Evolutionary conservation across 2,329 filamentous ascomycete species (phyloP).

Genomic region (Alternaria triticimaculans): DNA sequence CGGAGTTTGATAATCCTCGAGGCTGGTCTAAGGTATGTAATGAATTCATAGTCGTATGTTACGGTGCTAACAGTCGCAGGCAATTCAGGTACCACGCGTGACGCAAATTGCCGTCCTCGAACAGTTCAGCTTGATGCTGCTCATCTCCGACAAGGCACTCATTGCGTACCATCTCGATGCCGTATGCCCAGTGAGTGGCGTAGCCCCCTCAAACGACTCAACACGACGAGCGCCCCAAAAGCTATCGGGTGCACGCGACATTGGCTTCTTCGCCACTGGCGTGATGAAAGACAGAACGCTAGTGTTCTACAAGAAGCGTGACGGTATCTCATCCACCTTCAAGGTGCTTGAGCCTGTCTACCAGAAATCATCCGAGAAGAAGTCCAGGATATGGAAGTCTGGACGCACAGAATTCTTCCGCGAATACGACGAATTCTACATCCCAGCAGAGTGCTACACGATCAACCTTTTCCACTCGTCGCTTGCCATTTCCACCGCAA

Average conservation of each 20-base stretch:
- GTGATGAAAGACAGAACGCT: constrained; percentile 96
- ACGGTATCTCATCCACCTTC: constrained; percentile 90
- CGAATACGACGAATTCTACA: constrained; percentile 98
- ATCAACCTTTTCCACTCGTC: constrained; percentile 97
- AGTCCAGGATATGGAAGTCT: constrained; percentile 70
- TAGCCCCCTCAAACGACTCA: constrained; percentile 71
- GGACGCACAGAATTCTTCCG: constrained; percentile 94
- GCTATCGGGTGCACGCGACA: constrained; percentile 83
- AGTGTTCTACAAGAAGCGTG: constrained; percentile 96
- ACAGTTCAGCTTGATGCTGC: constrained; percentile 89
- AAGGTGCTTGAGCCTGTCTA: constrained; percentile 96
- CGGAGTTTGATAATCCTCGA: constrained; percentile 85
- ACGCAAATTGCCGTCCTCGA: constrained; percentile 95
- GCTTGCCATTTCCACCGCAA: constrained; percentile 87
- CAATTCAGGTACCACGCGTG: constrained; percentile 76
- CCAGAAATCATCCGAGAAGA: constrained; percentile 88
- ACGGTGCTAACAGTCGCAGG: constrained; percentile 59
- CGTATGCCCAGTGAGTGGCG: constrained; percentile 65
- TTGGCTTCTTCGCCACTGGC: constrained; percentile 94
- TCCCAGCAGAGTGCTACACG: constrained; percentile 91
- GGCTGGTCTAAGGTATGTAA: constrained; percentile 83
- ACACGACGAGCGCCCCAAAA: constrained; percentile 88
- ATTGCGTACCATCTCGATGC: constrained; percentile 94
- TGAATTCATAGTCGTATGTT: background rate
- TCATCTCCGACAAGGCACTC: constrained; percentile 89